A percentile compares a stretch with the other conserved stretches of the same genome.
Evolutionary conservation across 768 basidiomycete genomes (phyloP).

Genomic region (Baorangia bicolor): DNA sequence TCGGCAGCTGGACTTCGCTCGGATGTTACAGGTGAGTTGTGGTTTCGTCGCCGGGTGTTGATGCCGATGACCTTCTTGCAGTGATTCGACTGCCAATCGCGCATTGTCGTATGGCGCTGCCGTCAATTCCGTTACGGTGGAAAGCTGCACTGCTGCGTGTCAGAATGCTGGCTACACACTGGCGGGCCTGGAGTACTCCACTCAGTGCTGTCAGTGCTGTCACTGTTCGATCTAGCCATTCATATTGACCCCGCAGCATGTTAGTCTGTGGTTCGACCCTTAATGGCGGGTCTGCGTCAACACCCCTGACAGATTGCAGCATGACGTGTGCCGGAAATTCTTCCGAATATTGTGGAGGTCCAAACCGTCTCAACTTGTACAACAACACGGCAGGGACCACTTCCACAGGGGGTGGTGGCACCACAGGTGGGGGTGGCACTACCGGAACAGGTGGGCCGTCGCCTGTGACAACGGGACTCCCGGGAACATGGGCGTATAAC

Average conservation of each 20-base stretch:
- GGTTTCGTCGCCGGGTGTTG: neutral
- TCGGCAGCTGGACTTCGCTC: slow-evolving; percentile 65
- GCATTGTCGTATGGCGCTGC: slow-evolving; percentile 30
- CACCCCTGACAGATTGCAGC: slow-evolving; percentile 53
- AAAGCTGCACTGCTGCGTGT: slow-evolving; percentile 50
- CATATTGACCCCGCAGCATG: slow-evolving; percentile 44
- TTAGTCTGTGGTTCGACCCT: slow-evolving; percentile 25
- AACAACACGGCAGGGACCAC: slow-evolving; percentile 7
- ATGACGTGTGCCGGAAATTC: slow-evolving; percentile 25
- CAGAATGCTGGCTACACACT: slow-evolving; percentile 38
- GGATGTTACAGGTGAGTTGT: slow-evolving; percentile 70
- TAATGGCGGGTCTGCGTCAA: slow-evolving; percentile 29
- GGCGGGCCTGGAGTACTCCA: slow-evolving; percentile 47
- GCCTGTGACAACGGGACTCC: slow-evolving; percentile 51
- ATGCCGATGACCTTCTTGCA: slow-evolving; percentile 12
- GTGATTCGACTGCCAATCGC: slow-evolving; percentile 36
- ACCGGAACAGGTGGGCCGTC: no score
- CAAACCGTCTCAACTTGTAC: slow-evolving; percentile 41
- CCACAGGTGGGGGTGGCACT: neutral
- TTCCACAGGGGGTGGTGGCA: neutral
- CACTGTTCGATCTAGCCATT: slow-evolving; percentile 24
- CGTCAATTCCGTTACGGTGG: slow-evolving; percentile 46
- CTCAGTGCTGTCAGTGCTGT: slow-evolving; percentile 46
- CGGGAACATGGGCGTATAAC: slow-evolving; percentile 55
- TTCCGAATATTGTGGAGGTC: slow-evolving; percentile 71